These are phyloP conservation scores for Globisporangium cystogenes DNA, from an alignment of 352 stramenopile species.

Conservation along the genomic window DNA sequence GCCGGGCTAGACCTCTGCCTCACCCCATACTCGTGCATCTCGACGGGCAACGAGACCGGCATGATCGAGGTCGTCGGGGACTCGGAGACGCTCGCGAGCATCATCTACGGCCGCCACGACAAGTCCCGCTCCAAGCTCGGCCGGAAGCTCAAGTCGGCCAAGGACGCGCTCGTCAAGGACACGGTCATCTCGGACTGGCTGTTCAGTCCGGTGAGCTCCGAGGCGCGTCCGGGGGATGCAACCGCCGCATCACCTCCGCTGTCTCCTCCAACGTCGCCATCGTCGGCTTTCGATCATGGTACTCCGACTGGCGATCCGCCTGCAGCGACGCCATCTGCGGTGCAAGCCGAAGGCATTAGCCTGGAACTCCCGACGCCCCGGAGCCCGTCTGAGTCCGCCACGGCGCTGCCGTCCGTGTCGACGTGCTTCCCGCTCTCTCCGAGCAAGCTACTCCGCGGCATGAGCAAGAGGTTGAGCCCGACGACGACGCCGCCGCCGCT, in stretches of 20 bases:
- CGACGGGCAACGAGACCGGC: slow-evolving; percentile 81
- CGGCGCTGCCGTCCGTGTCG: slow-evolving; percentile 22
- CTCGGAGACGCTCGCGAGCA: slow-evolving; percentile 84
- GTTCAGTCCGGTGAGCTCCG: slow-evolving; percentile 15
- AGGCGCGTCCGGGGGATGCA: neutral
- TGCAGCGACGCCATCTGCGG: too few relatives aligned
- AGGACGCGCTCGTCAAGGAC: slow-evolving; percentile 56
- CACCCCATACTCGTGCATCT: slow-evolving; percentile 82
- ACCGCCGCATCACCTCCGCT: neutral
- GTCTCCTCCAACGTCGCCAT: slow-evolving; percentile 5
- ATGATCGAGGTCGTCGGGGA: slow-evolving; percentile 89
- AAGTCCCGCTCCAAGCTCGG: slow-evolving; percentile 52
- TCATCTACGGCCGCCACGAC: slow-evolving; percentile 73
- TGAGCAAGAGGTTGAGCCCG: slow-evolving; percentile 16
- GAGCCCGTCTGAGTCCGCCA: neutral
- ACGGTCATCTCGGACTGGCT: slow-evolving; percentile 72
- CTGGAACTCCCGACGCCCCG: neutral
- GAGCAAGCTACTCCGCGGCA: slow-evolving; percentile 22
- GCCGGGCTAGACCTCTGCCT: slow-evolving; percentile 82
- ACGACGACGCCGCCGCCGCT: too few relatives aligned
- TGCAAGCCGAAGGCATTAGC: neutral
- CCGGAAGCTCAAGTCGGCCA: slow-evolving; percentile 62
- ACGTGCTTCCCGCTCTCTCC: slow-evolving; percentile 56
- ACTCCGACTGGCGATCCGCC: neutral
- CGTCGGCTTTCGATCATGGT: neutral